Percentiles rank a stretch among this genome's conserved stretches.
Evolutionary conservation across 2,329 filamentous ascomycete species (phyloP).

Genomic region (Arthrobotrys pseudoclavata): DNA sequence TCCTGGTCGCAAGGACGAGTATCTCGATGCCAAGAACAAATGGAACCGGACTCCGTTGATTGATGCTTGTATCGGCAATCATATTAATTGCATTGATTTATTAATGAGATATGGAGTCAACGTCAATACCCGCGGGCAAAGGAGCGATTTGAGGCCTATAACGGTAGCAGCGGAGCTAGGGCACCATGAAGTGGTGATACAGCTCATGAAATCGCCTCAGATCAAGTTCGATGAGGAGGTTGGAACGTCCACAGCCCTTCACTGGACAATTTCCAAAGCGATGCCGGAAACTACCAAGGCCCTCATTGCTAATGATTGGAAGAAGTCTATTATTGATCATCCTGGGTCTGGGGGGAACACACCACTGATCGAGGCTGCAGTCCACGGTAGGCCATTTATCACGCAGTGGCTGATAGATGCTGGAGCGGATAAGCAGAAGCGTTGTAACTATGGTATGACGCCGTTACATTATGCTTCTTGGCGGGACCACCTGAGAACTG

Average conservation of each 20-base stretch:
- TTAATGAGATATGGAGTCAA: constrained; percentile 42
- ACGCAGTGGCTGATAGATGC: constrained; percentile 46
- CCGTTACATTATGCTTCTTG: constrained; percentile 43
- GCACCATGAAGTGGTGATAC: constrained; percentile 36
- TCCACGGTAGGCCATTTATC: constrained; percentile 43
- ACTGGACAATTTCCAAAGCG: constrained; percentile 23
- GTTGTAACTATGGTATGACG: constrained; percentile 35
- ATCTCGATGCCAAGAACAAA: constrained; percentile 22
- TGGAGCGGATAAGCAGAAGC: constrained; percentile 41
- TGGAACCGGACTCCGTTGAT: constrained; percentile 1
- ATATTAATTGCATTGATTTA: constrained; percentile 22
- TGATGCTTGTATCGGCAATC: constrained; percentile 12
- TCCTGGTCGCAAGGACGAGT: constrained; percentile 41
- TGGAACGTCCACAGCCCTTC: constrained; percentile 6
- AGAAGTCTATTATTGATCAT: constrained; percentile 40
- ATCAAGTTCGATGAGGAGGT: constrained; percentile 38
- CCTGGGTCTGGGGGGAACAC: constrained; percentile 13
- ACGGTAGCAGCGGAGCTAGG: constrained; percentile 22
- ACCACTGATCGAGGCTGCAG: constrained; percentile 35
- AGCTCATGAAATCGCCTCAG: constrained; percentile 49
- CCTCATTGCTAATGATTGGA: constrained; percentile 30
- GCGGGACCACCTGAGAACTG: constrained; percentile 25
- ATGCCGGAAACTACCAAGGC: constrained; percentile 35
- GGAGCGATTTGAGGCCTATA: constrained; percentile 22
- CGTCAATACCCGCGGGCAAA: constrained; percentile 36